phyloP scores from a whole-genome alignment of 768 basidiomycete genomes.

The Mycena amicta region DNA sequence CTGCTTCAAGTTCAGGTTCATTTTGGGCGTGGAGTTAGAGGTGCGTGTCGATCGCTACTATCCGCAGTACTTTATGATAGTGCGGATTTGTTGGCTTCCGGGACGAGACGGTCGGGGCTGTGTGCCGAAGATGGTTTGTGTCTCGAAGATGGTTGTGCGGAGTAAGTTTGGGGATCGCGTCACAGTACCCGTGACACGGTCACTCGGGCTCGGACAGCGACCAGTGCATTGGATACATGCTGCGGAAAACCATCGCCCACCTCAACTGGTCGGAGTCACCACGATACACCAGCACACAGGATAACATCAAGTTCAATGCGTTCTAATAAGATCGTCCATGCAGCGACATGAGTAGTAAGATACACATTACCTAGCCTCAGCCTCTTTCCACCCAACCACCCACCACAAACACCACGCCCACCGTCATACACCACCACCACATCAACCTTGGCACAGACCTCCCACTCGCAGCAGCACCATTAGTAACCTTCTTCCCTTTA shows the following conservation, averaged over 20 bases:
- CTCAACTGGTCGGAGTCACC: too few relatives aligned
- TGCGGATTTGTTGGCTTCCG: too few relatives aligned
- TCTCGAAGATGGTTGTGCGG: not conserved
- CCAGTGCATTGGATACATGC: too few relatives aligned
- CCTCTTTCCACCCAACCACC: not conserved
- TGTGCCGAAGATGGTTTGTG: not conserved
- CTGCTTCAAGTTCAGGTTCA: conserved; percentile 4
- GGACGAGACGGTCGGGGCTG: not conserved
- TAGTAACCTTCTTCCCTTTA: conserved; percentile 10
- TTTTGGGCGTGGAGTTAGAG: conserved; percentile 4
- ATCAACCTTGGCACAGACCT: conserved; percentile 1
- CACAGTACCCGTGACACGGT: too few relatives aligned
- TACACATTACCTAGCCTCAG: not conserved
- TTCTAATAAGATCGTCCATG: too few relatives aligned
- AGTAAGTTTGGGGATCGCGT: not conserved
- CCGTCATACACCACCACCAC: conserved; percentile 6
- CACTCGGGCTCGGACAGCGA: too few relatives aligned
- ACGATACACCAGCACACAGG: too few relatives aligned
- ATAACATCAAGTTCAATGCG: too few relatives aligned
- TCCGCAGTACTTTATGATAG: too few relatives aligned
- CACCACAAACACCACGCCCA: not conserved
- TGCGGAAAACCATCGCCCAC: too few relatives aligned
- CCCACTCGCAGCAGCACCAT: conserved; percentile 6
- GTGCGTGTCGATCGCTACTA: conserved; percentile 1
- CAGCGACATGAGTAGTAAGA: not conserved